Conservation (phyloP, 345 rosid genomes). For the Corchorus olitorius region DNA sequence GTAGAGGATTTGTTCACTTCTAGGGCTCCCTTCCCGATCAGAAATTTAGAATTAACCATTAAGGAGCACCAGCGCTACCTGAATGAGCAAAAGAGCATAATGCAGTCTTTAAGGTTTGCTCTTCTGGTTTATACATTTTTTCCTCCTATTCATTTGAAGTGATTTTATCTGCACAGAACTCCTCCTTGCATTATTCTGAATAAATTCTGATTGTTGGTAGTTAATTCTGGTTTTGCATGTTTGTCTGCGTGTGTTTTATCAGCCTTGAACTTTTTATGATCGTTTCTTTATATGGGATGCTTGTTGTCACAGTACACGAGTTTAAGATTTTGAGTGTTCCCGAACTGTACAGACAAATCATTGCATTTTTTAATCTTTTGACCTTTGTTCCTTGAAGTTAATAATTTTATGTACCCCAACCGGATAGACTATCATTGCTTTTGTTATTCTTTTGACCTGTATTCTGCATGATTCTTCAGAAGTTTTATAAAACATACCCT, state of each 20-base stretch:
- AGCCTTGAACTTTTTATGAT: not conserved
- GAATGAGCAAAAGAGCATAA: constrained; percentile 79
- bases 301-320: not conserved
- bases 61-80: constrained; percentile 68
- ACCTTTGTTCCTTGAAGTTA: not conserved
- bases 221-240: not conserved
- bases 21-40: constrained; percentile 48
- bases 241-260: not conserved
- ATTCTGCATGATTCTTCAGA: not conserved
- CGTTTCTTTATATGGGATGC: not conserved
- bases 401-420: not conserved
- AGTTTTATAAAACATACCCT: not conserved
- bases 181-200: not conserved
- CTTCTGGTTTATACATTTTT: constrained; percentile 7
- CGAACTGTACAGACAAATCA: not conserved
- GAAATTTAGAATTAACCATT: constrained; percentile 60
- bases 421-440: not conserved
- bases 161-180: not conserved
- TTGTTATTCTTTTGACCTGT: not conserved
- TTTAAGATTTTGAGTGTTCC: constrained; percentile 8
- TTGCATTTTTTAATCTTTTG: not conserved
- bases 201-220: not conserved
- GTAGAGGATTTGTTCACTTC: constrained; percentile 73
- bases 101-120: constrained; percentile 95
- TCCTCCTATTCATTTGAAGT: constrained; percentile 5